Base-by-base conservation (phyloP, 371 early-diverging fungal genomes). In the Rhizomucor miehei region DNA sequence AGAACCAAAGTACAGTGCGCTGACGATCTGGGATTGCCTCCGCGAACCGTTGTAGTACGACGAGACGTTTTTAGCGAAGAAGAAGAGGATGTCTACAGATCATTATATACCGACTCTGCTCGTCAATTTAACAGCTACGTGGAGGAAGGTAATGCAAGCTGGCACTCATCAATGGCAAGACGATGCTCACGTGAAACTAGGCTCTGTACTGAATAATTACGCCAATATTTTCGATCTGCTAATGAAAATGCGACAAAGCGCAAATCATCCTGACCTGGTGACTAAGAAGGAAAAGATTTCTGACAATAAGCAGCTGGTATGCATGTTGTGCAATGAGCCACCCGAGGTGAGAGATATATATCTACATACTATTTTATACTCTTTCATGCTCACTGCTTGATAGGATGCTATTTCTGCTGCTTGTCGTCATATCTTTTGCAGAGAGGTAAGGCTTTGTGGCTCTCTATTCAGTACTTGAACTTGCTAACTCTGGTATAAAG, bases 351-450 rank as follows among this genome's bases (percentile, higher is more conserved):
- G 52, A n/a, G 48, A 8, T 39, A 51, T 11, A 46, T n/a, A 36
- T 16, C 3, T 39, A 36, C 20, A 3, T 46, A 12, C 34, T 19
- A n/a, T 57, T 10, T 16, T 29, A 41, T n/a, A 4, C 23, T 34
- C 10, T 25, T 43, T 4, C 43, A 17, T 25, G 1, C 34, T 17
- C 34, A 34, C 29, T 10, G 19, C 29, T 56, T 14, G 17, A 4
- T 58, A 72, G 65, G 97, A 98, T 66, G 87, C 97, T 0, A 86
- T 98, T 50, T 57, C 85, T n/a, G 81, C 93, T 43, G 85, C 85
- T 50, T 98, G 98, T 82, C 91, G 91, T 55, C 98, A 98, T 57
- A 79, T 90, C 14, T 92, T 92, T 62, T 94, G 94, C 66, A 82
- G 92, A 54, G 83, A 84, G 54, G 90, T 73, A 69, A 52, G n/a